Base-by-base conservation (phyloP, 148 eudicot species). In the Beta vulgaris region DNA sequence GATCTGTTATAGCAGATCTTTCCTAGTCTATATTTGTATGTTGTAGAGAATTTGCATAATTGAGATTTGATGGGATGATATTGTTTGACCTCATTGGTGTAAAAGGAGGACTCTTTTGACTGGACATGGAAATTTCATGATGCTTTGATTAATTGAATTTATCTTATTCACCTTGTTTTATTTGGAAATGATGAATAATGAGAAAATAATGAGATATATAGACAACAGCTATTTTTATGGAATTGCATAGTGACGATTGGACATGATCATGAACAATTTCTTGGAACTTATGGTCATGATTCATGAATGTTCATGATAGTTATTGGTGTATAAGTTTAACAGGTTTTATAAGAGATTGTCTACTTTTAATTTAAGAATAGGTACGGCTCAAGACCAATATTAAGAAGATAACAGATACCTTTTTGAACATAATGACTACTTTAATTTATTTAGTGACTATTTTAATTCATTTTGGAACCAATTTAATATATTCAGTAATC, bases 21-120 rank as follows among this genome's bases (percentile, higher is more conserved):
- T 64, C 43, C 59, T 32, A 43, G 18, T 44, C 54, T 42, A 43
- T 68, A 35, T 1, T 6, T 35, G 65, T 60, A 16, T 15, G 19
- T 21, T 18, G 49, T 67, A 26, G 37, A 21, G 16, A 40, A 25
- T 21, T 53, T 39, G 42, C 35, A 36, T 77, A 78, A 54, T 72
- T 67, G 34, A 28, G 78, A 69, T 74, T 73, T 57, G 79, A 1
- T 71, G 59, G 31, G 49, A 29, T 71, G 72, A 76, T 71, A 59
- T 76, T 80, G 61, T 71, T 71, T 80, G 79, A 76, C 76, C 61
- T 34, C 13, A 32, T 40, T 58, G 21, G 26, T 55, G 46, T 51
- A 37, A 28, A n/a, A 34, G 2, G 26, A 9, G 1, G 69, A 26
- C 18, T 60, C 43, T 60, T 76, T 77, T 77, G 75, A 77, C 80